Percentiles rank a stretch among this genome's conserved stretches.
Conservation (phyloP, 129 eudicot genomes). For the Gnaphalium uliginosum region DNA sequence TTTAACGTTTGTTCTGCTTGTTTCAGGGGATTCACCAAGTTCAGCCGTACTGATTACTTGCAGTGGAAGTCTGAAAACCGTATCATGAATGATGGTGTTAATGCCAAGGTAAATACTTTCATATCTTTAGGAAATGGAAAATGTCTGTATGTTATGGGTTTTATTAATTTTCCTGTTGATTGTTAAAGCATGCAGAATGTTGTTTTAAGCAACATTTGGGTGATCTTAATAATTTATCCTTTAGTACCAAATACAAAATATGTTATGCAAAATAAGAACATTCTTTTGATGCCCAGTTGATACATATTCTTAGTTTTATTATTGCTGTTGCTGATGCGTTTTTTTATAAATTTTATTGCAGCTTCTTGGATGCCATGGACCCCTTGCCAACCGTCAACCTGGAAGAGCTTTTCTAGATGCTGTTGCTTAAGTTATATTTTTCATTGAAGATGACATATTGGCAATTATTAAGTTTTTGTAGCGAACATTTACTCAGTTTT, state of each 20-base stretch:
- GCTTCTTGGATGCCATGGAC: slow-evolving; percentile 93
- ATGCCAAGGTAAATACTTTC: slow-evolving; percentile 62
- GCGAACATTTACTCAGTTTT: slow-evolving; percentile 3
- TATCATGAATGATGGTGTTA: slow-evolving; percentile 74
- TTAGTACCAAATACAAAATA: no score
- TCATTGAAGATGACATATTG: neutral
- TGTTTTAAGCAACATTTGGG: no score
- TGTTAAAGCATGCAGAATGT: neutral
- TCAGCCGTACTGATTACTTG: slow-evolving; percentile 69
- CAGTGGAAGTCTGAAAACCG: slow-evolving; percentile 73
- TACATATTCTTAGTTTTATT: neutral
- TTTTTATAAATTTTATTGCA: slow-evolving; percentile 32
- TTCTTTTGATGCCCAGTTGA: neutral
- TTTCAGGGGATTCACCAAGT: slow-evolving; percentile 89
- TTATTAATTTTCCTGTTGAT: no score
- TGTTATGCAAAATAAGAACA: no score
- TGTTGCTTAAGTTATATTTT: slow-evolving; percentile 37
- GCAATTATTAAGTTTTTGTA: neutral
- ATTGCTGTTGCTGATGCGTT: neutral
- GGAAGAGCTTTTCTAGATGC: slow-evolving; percentile 76
- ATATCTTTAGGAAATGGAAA: neutral
- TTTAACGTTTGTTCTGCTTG: neutral
- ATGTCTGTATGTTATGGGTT: neutral
- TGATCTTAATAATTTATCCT: no score
- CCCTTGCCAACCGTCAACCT: slow-evolving; percentile 68